Evolutionary conservation across 306 rosid genomes (phyloP).

Genomic region (Luffa aegyptiaca): DNA sequence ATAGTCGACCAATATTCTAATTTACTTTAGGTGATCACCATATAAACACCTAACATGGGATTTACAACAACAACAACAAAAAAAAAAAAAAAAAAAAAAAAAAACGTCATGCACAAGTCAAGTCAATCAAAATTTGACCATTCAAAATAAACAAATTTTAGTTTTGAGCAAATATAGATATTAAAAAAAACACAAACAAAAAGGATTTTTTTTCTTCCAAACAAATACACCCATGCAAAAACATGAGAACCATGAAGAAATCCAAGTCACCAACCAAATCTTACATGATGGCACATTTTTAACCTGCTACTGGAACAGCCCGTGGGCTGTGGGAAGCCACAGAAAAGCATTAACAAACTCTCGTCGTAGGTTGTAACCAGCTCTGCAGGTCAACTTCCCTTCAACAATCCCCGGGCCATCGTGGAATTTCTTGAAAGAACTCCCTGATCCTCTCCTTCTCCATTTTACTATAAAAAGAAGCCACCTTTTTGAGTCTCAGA

Average conservation of each 20-base stretch:
- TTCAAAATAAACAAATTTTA: no score
- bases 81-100: no score
- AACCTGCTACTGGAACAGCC: background rate
- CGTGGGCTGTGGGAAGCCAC: slow-evolving; percentile 1
- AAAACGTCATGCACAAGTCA: no score
- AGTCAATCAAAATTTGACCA: no score
- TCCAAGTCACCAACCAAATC: background rate
- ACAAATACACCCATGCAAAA: background rate
- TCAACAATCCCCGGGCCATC: background rate
- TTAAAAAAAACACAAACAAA: background rate
- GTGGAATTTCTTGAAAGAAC: background rate
- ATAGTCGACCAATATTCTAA: no score
- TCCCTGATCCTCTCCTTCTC: background rate
- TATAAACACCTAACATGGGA: background rate
- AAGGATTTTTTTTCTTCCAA: no score
- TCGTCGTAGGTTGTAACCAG: background rate
- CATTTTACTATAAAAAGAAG: background rate
- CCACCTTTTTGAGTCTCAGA: background rate
- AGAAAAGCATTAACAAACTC: background rate
- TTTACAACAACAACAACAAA: no score
- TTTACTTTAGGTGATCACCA: no score
- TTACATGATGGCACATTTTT: background rate
- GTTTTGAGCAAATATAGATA: background rate
- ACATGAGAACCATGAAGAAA: background rate
- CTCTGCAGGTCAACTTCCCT: background rate